Evolutionary conservation across 2,329 filamentous ascomycete genomes (phyloP), one percentile per base, ranked within the genome.

Genomic region (Penicillium sp.): DNA sequence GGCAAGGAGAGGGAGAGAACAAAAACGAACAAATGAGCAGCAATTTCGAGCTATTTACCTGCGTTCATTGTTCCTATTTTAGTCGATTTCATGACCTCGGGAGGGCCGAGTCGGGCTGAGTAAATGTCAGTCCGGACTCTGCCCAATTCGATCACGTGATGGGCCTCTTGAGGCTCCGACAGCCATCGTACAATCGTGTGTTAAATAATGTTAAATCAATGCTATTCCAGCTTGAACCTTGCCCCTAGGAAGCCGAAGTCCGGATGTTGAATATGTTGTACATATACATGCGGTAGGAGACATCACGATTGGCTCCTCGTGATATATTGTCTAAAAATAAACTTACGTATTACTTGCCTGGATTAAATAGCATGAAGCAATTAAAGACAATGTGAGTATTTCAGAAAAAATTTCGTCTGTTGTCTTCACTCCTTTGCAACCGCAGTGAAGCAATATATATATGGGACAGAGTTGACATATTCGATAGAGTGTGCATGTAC

Each of bases 61-160:
- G n/a, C 27, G 30, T 56, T 53, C 47, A 36, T 47, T 52, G 35
- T 46, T 47, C 56, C 38, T 58, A 26, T 53, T 35, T 54, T 44
- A 53, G 34, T 45, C 23, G 39, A 2, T 34, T 2, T 16, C 19
- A 19, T 39, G 35, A 18, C 16, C 35, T 42, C 39, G 39, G 13
- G 23, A 27, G 10, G 26, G 26, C 35, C 29, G 16, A 19, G 16
- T 29, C 29, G 16, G 46, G 46, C 35, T 30, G 13, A 40, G n/a
- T 40, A 47, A 8, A 27, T 47, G 39, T 39, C 45, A 48, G 46
- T 27, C 14, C 19, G 44, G 44, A 14, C 19, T 16, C 23, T 23
- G 23, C 32, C 32, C 26, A 34, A 23, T 6, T 11, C 14, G 2
- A 30, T 30, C 47, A 49, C 47, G 47, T 49, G 47, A 26, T 14